Base-by-base conservation (phyloP, 148 eudicot species). In the Cornus florida region DNA sequence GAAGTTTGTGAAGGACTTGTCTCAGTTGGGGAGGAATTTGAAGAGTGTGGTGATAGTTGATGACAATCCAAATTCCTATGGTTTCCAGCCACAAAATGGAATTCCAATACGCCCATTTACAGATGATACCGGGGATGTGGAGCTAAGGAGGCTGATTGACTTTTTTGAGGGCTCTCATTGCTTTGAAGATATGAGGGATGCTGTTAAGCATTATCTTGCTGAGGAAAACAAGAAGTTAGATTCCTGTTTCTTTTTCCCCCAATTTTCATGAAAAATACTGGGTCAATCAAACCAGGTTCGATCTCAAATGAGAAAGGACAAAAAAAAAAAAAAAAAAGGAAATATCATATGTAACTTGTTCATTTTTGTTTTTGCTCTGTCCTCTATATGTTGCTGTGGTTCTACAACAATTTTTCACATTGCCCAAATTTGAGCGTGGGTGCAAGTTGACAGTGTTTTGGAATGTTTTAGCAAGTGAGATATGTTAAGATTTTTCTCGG, bases 51-150 rank as follows among this genome's bases (percentile, higher is more conserved):
- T 90, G 50, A 83, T 95, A 20, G 90, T 95, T 3, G 98, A 95
- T 84, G 98, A 95, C 80, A 95, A 95, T 71, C 98, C 98, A 0
- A 86, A 83, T 82, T 93, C 96, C 0, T 93, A 82, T 19, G 66
- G 59, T 9, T 85, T 88, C 46, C 98, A 93, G 72, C 94, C 96
- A 0, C 90, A 92, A 17, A 93, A 93, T 67, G 97, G 94, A 0
- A 84, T 93, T 8, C 92, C 86, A 41, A 86, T 93, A 32, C 73
- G 66, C 64, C 95, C 95, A 0, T 93, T 93, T 81, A 73, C 77
- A 2, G 88, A 91, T 80, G 91, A 93, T 88, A 69, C 82, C 20
- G 74, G 71, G n/a, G 97, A 93, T 80, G 73, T 53, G 12, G 95
- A 93, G 77, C 78, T 90, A 41, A 66, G 73, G 77, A 85, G 75